phyloP scores from a whole-genome alignment of 257 asterid species.

The Solanum habrochaites region DNA sequence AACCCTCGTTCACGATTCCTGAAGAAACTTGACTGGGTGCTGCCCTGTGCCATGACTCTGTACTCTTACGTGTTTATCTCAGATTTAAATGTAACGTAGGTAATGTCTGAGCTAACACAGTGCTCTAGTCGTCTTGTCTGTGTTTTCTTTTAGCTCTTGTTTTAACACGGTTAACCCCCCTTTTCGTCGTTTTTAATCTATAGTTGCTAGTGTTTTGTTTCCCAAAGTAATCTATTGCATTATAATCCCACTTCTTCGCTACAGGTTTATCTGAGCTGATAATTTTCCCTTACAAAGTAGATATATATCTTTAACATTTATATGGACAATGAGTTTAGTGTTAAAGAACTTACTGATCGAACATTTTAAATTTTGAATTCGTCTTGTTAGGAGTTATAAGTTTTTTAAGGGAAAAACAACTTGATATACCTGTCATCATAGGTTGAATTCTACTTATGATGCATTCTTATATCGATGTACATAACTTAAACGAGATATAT shows the following conservation, averaged over 20 bases:
- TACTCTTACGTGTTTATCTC: constrained; percentile 28
- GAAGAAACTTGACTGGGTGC: constrained; percentile 27
- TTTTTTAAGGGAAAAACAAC: background rate
- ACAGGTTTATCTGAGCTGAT: background rate
- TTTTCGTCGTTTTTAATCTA: background rate
- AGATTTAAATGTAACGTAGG: constrained; percentile 36
- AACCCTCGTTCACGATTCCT: constrained; percentile 6
- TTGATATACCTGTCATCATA: too few species aligned
- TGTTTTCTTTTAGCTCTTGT: background rate
- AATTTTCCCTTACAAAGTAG: background rate
- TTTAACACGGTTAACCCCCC: background rate
- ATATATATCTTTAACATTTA: too few species aligned
- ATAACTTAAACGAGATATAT: background rate
- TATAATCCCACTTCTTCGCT: background rate
- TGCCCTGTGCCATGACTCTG: constrained; percentile 38
- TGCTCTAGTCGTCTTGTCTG: constrained; percentile 15
- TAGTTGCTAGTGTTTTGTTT: background rate
- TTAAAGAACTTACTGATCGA: too few species aligned
- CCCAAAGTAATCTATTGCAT: background rate
- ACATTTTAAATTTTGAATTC: background rate
- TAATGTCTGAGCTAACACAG: constrained; percentile 26
- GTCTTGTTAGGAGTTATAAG: background rate
- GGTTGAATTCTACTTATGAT: background rate
- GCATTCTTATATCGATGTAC: background rate
- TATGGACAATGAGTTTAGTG: background rate